Evolutionary conservation across 495 filamentous ascomycete species (phyloP).

Genomic region (Amorphotheca resinae): DNA sequence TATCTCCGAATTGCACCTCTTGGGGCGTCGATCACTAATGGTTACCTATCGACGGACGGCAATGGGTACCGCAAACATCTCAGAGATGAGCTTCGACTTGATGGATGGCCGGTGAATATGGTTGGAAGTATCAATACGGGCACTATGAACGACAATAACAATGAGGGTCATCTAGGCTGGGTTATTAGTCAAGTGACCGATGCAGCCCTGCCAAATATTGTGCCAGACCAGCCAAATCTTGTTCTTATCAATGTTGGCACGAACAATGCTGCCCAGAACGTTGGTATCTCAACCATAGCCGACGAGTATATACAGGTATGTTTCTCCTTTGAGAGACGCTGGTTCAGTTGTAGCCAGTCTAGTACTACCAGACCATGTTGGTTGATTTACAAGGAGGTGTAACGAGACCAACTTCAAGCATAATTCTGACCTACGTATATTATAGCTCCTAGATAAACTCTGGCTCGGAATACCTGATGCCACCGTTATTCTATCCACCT

Average conservation of each 20-base stretch:
- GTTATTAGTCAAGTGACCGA: background rate
- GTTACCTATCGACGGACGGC: background rate
- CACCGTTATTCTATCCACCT: slow-evolving; percentile 22
- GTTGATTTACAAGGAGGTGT: background rate
- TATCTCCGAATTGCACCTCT: too few species aligned
- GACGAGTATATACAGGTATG: too few species aligned
- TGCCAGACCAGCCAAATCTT: slow-evolving; percentile 21
- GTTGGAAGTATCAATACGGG: background rate
- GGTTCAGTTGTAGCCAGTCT: slow-evolving; percentile 20
- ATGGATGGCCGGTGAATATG: background rate
- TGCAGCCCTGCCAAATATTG: background rate
- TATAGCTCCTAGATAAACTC: background rate
- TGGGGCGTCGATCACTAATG: background rate
- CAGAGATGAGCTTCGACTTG: background rate
- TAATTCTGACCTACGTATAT: background rate
- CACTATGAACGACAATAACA: background rate
- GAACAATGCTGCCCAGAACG: too few species aligned
- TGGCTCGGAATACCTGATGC: slow-evolving; percentile 12
- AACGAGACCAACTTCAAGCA: background rate
- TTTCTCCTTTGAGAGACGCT: too few species aligned
- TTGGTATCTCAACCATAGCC: too few species aligned
- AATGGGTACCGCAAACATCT: background rate
- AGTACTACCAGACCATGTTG: slow-evolving; percentile 24
- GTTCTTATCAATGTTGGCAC: slow-evolving; percentile 30
- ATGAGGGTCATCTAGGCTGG: background rate